phyloP scores from a whole-genome alignment of 192 early-diverging fungal species.

The Geranomyces variabilis region DNA sequence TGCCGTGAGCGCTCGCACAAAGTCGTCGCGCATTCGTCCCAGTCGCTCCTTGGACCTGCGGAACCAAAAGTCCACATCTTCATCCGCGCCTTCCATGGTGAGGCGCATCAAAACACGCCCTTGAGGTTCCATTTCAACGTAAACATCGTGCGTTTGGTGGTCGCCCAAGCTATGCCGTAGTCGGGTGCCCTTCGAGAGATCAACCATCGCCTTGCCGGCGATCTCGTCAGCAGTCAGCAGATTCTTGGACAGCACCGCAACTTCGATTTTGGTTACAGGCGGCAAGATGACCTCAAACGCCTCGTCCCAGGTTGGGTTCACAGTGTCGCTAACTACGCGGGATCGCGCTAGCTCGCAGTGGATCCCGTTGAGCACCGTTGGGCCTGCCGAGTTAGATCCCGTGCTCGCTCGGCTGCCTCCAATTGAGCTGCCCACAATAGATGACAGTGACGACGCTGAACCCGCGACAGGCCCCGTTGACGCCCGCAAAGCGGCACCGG shows the following conservation, averaged over 20 bases:
- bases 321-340: conserved; percentile 48
- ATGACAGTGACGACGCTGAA: neutral
- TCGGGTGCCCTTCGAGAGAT: conserved; percentile 44
- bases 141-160: conserved; percentile 63
- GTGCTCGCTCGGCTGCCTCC: neutral
- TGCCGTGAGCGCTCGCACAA: conserved; percentile 48
- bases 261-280: conserved; percentile 52
- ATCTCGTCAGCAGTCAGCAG: conserved; percentile 55
- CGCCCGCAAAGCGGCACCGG: conserved; percentile 11
- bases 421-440: neutral
- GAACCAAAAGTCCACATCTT: conserved; percentile 66
- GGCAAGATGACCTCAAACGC: conserved; percentile 54
- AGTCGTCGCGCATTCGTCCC: conserved; percentile 54
- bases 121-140: conserved; percentile 60
- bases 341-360: conserved; percentile 52
- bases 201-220: conserved; percentile 50
- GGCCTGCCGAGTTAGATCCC: conserved; percentile 14
- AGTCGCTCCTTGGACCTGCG: conserved; percentile 50
- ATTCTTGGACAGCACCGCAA: conserved; percentile 52
- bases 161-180: conserved; percentile 48
- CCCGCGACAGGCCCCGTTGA: neutral
- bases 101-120: conserved; percentile 55
- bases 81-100: conserved; percentile 60
- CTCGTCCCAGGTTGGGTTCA: conserved; percentile 65
- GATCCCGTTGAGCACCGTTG: conserved; percentile 44